Evolutionary conservation across 1,139 yeast genomes (phyloP).

Genomic region (Kurtzmaniella quercitrusa): DNA sequence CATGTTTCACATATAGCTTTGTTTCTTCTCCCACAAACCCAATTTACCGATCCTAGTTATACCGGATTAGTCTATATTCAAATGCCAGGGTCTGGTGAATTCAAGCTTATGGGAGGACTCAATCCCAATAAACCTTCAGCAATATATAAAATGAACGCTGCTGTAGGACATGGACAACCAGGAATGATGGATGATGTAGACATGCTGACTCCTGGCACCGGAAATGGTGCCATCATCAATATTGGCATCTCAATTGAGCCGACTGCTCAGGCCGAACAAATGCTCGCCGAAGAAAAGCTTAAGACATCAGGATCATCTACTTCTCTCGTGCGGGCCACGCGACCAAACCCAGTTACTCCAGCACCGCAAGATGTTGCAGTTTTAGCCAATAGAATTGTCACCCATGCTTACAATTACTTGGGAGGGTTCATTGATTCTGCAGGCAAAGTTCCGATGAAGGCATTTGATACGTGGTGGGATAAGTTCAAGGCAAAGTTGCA

Average conservation of each 20-base stretch:
- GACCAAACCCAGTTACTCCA: slow-evolving; percentile 10
- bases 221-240: slow-evolving; percentile 42
- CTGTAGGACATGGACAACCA: slow-evolving; percentile 20
- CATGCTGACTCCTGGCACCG: slow-evolving; percentile 28
- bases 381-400: slow-evolving; percentile 82
- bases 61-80: slow-evolving; percentile 90
- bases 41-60: slow-evolving; percentile 57
- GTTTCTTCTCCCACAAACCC: slow-evolving; percentile 68
- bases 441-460: slow-evolving; percentile 83
- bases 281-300: slow-evolving; percentile 34
- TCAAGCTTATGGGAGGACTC: slow-evolving; percentile 73
- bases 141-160: slow-evolving; percentile 68
- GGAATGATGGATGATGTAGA: slow-evolving; percentile 21
- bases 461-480: slow-evolving; percentile 95
- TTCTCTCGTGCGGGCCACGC: slow-evolving; percentile 17
- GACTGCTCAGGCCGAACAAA: slow-evolving; percentile 50
- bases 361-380: slow-evolving; percentile 35
- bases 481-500: slow-evolving; percentile 73
- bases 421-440: slow-evolving; percentile 75
- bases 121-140: slow-evolving; percentile 82
- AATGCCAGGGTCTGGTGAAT: slow-evolving; percentile 63
- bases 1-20: slow-evolving; percentile 69
- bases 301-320: slow-evolving; percentile 19
- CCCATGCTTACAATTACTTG: slow-evolving; percentile 85
- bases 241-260: slow-evolving; percentile 93